Evolutionary conservation across 2,329 filamentous ascomycete species (phyloP), one percentile per base, ranked within the genome.

Genomic region (Ophiostoma tasmaniense): DNA sequence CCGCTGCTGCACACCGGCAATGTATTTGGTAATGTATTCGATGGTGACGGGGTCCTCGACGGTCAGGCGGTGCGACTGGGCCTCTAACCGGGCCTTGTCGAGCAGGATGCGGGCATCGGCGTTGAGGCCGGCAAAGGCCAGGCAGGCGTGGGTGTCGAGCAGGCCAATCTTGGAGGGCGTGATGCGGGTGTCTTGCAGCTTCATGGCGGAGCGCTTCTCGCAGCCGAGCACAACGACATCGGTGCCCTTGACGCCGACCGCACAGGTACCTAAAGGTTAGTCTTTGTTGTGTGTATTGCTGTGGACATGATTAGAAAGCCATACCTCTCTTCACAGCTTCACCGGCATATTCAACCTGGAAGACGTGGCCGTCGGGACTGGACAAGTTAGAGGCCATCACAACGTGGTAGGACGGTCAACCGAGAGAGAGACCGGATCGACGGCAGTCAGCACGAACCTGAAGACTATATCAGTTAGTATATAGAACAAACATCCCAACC

Each of bases 21-120:
- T 90, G 77, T 98, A 97, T 84, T 99, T 98, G 76, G 95, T 98
- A 78, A 99, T 97, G 85, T 99, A 99, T 82, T 99, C 95, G 80
- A 99, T 96, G 72, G 92, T 94, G 73, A 96, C 92, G 69, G 95
- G 94, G 78, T 99, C 96, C 79, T 99, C 95, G 70, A 99, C 93
- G 4, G 95, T 98, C 75, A 99, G 84, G 73, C 95, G 90, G 83
- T 99, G 95, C 75, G 93, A 97, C 82, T 99, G 95, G 66, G 95
- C 94, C 83, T 99, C 95, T 80, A 98, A 83, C 75, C 96, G 89
- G 71, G 96, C 95, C 84, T 97, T 98, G 87, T 99, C 96, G 78
- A 99, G 91, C 73, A 99, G 87, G 78, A 99, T 99, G 78, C 95
- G 89, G 76, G 96, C 95, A 81, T 99, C 95, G 79, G 95, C 95